Evolutionary conservation across 768 basidiomycete species (phyloP), one percentile per base, ranked within the genome.

Genomic region (Suillus variegatus): DNA sequence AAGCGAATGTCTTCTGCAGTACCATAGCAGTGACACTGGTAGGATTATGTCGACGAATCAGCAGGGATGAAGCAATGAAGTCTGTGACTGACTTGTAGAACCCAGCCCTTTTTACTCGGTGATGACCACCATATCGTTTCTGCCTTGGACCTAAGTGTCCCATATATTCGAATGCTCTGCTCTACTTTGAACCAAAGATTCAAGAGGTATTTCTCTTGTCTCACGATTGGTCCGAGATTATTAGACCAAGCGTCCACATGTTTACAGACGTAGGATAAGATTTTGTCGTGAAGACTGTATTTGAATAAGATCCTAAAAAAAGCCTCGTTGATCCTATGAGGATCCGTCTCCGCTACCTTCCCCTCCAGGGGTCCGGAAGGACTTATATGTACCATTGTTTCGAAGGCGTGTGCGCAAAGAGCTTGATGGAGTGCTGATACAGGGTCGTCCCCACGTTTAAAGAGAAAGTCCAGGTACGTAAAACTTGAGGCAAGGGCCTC

Each of bases 61-160:
- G 5, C 16, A 58, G 25, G 14, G 25, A 40, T 22, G 10, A 41
- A 14, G 4, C 1, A 40, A 57, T 13, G 7, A 25, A 22, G 14
- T 40, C 56, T 41, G 57, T 25, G 9, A 41, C 57, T 58, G 40
- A 58, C 57, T 6, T 38, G 57, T 58, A 58, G 40, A 28, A 40
- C 1, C 57, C 25, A 58, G 2, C 40, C 57, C 40, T 58, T 58
- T 28, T 58, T 1, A 41, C 40, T 16, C 2, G 16, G 9, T 12
- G 40, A 58, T 28, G 57, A 16, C 18, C 25, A 22, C 9, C 22
- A 28, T 25, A 18, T 41, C 57, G 18, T 41, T 12, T 41, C 57
- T 22, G 25, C 57, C 6, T 13, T 25, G 16, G 4, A 41, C 8
- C 9, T 58, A 8, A 58, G 38, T 12, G 4, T 14, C 25, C 8